Conservation (phyloP, 768 basidiomycete species). For the Xanthoconium stramineum region DNA sequence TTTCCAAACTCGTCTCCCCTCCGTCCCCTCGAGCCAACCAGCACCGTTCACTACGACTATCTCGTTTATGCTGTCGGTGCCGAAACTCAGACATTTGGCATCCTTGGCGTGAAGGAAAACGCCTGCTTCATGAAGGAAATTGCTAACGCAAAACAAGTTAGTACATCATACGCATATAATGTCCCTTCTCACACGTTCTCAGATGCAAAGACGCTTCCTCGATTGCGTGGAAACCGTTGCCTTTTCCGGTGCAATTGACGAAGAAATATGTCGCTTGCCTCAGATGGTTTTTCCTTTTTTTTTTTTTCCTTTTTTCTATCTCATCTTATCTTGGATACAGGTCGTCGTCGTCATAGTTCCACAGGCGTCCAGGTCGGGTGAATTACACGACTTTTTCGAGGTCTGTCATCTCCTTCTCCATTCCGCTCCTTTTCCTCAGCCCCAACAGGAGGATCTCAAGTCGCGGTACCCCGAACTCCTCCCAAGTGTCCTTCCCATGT, state of each 20-base stretch:
- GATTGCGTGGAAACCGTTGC: slow-evolving; percentile 94
- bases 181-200: slow-evolving; percentile 3
- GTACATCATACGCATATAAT: slow-evolving; percentile 3
- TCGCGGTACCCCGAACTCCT: slow-evolving; percentile 97
- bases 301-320: neutral
- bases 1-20: slow-evolving; percentile 25
- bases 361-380: slow-evolving; percentile 93
- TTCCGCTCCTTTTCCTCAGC: neutral
- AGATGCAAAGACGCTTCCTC: slow-evolving; percentile 82
- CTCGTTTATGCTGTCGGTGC: slow-evolving; percentile 95
- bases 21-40: slow-evolving; percentile 38
- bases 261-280: slow-evolving; percentile 84
- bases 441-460: slow-evolving; percentile 64
- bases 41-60: slow-evolving; percentile 91
- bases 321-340: slow-evolving; percentile 28
- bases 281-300: slow-evolving; percentile 64
- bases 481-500: slow-evolving; percentile 93
- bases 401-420: slow-evolving; percentile 35
- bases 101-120: slow-evolving; percentile 90
- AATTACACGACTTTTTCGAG: slow-evolving; percentile 86
- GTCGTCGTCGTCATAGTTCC: slow-evolving; percentile 87
- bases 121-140: slow-evolving; percentile 99
- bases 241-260: slow-evolving; percentile 83
- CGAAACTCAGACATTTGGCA: slow-evolving; percentile 92
- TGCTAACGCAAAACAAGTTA: slow-evolving; percentile 86